Percentiles rank a stretch among this genome's conserved stretches.
These are phyloP conservation scores for Mortierella sp. DNA, from an alignment of 371 early-diverging fungal species.

Conservation along the genomic window DNA sequence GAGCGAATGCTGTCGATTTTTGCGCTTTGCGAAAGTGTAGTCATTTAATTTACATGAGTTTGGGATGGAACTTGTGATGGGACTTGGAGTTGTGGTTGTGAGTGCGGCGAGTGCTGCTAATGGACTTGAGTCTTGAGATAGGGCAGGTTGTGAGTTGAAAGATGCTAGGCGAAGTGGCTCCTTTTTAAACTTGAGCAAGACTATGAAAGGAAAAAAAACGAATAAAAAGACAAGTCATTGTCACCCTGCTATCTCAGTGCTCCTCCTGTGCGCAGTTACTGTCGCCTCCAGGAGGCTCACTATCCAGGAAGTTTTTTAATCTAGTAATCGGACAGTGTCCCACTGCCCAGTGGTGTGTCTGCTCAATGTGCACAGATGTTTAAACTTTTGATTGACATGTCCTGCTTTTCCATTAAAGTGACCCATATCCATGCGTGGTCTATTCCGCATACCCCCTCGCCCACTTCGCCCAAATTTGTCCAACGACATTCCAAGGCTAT, in stretches of 20 bases:
- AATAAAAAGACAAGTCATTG: constrained; percentile 7
- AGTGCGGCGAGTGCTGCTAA: not conserved
- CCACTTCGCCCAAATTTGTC: constrained; percentile 3
- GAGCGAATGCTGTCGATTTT: constrained; percentile 1
- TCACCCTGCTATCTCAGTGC: not conserved
- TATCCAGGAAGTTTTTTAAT: not conserved
- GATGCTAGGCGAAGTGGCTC: constrained; percentile 2
- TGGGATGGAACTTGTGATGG: not conserved
- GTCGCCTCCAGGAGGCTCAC: constrained; percentile 3
- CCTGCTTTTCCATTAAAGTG: constrained; percentile 5
- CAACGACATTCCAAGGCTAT: not conserved
- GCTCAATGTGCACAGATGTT: constrained; percentile 3
- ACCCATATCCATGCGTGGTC: constrained; percentile 7
- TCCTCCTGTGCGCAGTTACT: constrained; percentile 3
- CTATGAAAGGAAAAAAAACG: constrained; percentile 7
- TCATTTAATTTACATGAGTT: constrained; percentile 9
- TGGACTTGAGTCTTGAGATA: constrained; percentile 8
- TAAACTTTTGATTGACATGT: not conserved
- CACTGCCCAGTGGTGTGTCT: constrained; percentile 1
- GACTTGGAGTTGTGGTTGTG: not conserved
- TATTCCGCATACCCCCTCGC: constrained; percentile 5
- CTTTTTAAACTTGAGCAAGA: constrained; percentile 10
- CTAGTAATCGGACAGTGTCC: constrained; percentile 5
- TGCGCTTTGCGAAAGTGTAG: not conserved
- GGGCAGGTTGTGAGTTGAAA: constrained; percentile 9